Evolutionary conservation across 2,329 filamentous ascomycete genomes (phyloP), one percentile per base, ranked within the genome.

Genomic region (Colletotrichum eleusines): DNA sequence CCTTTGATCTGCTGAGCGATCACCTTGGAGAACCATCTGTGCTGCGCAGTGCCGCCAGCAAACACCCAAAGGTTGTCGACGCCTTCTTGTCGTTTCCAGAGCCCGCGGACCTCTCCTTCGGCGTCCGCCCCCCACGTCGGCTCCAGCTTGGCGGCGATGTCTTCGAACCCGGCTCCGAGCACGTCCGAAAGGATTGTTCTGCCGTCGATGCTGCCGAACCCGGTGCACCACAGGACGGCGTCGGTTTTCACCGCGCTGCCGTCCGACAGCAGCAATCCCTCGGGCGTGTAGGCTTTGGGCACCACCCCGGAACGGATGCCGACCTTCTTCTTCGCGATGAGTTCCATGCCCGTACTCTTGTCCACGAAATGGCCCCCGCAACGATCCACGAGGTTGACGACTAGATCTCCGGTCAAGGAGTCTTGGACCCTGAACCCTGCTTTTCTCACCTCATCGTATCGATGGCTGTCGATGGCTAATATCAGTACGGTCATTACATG

Each of bases 101-200:
- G 66, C 0, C 82, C 82, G 0, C 81, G 77, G 26, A 83, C 68
- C 75, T 84, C 82, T 7, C 82, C 83, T 72, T 85, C 83, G 2
- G 53, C 72, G 69, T 84, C 82, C 1, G 83, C 69, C 0, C 81
- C 82, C 80, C 81, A 84, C 0, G 81, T 82, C 1, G 76, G 75
- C 48, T 85, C 83, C 7, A 84, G 40, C 40, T 73, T 72, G 0
- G 57, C 69, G 0, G 78, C 79, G 31, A 83, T 73, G 1, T 78
- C 75, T 2, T 66, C 53, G 0, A 80, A 63, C 2, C 71, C 73
- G 6, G 66, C 72, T 3, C 78, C 78, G 1, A 82, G 66, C 1
- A 80, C 74, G 26, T 76, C 77, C 1, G 74, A 72, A 0, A 77
- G 77, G 1, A 73, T 76, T 5, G 73, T 62, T 3, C 77, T 72